A percentile compares a stretch with the other conserved stretches of the same genome.
Evolutionary conservation across 805 yeast genomes (phyloP).

Genomic region (Pichia membranifaciens): DNA sequence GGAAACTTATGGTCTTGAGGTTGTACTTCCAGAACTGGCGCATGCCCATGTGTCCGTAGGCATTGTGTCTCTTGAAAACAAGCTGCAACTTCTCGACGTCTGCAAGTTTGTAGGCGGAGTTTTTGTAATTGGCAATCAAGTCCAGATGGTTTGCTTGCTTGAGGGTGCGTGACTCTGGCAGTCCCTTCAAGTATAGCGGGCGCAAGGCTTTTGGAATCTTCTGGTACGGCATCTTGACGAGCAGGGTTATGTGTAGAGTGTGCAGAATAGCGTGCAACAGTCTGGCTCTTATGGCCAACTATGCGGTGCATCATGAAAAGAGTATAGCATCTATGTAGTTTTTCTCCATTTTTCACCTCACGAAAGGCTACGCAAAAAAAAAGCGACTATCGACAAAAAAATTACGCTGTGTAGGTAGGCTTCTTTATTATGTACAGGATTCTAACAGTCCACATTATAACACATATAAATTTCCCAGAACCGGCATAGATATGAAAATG

Average conservation of each 20-base stretch:
- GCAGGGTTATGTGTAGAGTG: too few species aligned
- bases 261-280: too few species aligned
- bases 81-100: constrained; percentile 42
- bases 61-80: constrained; percentile 40
- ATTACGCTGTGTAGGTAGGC: too few species aligned
- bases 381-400: too few species aligned
- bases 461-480: too few species aligned
- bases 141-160: constrained; percentile 48
- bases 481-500: too few species aligned
- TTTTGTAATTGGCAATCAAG: constrained; percentile 43
- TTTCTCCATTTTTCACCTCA: too few species aligned
- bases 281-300: too few species aligned
- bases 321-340: too few species aligned
- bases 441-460: background rate
- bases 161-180: constrained; percentile 37
- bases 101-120: constrained; percentile 34
- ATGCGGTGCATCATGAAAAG: too few species aligned
- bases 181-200: constrained; percentile 26
- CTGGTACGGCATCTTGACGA: constrained; percentile 17
- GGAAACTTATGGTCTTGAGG: constrained; percentile 74
- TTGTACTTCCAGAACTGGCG: constrained; percentile 69
- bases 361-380: too few species aligned
- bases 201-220: constrained; percentile 20
- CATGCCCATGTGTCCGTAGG: constrained; percentile 59
- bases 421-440: constrained; percentile 7